These are phyloP conservation scores for Viridothelium virens DNA, from an alignment of 495 filamentous ascomycete genomes.

Conservation along the genomic window DNA sequence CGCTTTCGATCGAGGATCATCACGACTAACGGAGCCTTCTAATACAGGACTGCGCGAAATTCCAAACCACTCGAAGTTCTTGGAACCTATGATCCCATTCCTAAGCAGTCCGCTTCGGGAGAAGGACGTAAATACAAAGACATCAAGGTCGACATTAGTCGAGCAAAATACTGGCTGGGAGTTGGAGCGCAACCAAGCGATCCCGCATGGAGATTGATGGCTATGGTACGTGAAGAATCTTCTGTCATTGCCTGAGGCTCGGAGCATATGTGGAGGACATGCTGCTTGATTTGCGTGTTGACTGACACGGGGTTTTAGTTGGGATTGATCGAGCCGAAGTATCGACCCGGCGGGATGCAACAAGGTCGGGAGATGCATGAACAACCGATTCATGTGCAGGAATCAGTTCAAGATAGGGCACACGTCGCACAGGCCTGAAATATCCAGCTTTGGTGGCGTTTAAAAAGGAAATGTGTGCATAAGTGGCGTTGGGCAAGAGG, in stretches of 20 bases:
- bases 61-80: constrained; percentile 88
- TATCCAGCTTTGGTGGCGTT: not conserved
- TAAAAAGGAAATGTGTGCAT: not conserved
- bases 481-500: not conserved
- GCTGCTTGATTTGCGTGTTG: constrained; percentile 6
- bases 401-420: not conserved
- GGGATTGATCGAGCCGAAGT: constrained; percentile 46
- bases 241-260: not conserved
- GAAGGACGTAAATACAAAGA: constrained; percentile 73
- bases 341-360: constrained; percentile 61
- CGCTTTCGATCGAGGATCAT: not conserved
- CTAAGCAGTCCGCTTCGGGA: constrained; percentile 58
- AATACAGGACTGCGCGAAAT: constrained; percentile 62
- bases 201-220: constrained; percentile 74
- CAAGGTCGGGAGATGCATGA: constrained; percentile 20
- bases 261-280: constrained; percentile 5
- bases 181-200: constrained; percentile 93
- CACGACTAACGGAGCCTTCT: not conserved
- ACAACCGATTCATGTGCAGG: not conserved
- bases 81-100: constrained; percentile 87
- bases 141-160: constrained; percentile 69
- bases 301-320: constrained; percentile 30
- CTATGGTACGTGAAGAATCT: constrained; percentile 55
- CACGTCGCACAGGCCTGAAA: not conserved
- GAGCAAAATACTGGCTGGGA: constrained; percentile 92